These are phyloP conservation scores for Hygrocybe punicea DNA, from an alignment of 768 basidiomycete species.

Conservation along the genomic window DNA sequence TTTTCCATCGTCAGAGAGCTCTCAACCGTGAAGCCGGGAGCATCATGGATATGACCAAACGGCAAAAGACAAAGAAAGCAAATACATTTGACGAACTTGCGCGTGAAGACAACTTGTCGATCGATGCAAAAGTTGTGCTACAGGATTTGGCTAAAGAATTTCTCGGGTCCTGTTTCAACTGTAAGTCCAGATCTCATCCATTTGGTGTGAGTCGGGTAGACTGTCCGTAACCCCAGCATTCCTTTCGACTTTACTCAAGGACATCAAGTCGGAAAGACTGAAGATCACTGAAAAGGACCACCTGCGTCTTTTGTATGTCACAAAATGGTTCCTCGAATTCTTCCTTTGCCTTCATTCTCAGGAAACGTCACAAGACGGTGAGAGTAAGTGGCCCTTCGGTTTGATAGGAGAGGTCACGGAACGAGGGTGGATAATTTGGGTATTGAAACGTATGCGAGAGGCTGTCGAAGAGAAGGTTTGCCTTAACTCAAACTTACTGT, in stretches of 20 bases:
- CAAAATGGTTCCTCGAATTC: constrained; percentile 91
- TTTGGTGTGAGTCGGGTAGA: neutral
- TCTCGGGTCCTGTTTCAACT: constrained; percentile 81
- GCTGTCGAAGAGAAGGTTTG: constrained; percentile 88
- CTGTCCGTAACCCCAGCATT: constrained; percentile 56
- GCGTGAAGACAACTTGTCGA: constrained; percentile 61
- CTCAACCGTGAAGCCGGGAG: constrained; percentile 63
- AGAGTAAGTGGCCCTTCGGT: constrained; percentile 58
- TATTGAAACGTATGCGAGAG: constrained; percentile 81
- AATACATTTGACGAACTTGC: constrained; percentile 65
- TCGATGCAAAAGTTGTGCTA: constrained; percentile 61
- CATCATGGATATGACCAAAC: constrained; percentile 70
- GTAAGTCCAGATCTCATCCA: constrained; percentile 47
- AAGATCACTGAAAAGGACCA: constrained; percentile 96
- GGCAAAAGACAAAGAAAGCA: constrained; percentile 55
- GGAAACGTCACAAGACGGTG: constrained; percentile 30
- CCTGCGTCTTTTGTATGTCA: constrained; percentile 79
- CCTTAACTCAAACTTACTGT: constrained; percentile 8
- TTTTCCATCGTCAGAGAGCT: constrained; percentile 85
- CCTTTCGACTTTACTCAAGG: constrained; percentile 78
- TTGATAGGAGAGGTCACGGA: constrained; percentile 84
- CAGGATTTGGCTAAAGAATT: constrained; percentile 71
- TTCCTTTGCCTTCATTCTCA: constrained; percentile 59
- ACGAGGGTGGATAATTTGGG: constrained; percentile 85
- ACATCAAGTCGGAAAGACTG: constrained; percentile 87